Percentiles rank a stretch among this genome's conserved stretches.
These are phyloP conservation scores for Nothopassalora personata DNA, from an alignment of 2,329 filamentous ascomycete species.

Conservation along the genomic window DNA sequence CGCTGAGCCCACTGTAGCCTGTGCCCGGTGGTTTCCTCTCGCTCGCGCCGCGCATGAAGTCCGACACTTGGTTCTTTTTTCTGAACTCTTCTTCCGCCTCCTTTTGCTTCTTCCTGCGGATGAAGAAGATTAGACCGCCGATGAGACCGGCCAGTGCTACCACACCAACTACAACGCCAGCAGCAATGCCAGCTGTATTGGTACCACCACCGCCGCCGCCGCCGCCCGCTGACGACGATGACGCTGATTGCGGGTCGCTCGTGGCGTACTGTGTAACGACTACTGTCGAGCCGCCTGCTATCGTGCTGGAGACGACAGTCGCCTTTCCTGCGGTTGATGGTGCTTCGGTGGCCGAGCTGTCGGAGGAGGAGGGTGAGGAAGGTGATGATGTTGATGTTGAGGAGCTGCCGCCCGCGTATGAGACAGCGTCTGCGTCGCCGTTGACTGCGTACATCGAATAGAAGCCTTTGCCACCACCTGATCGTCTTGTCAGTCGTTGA, in stretches of 20 bases:
- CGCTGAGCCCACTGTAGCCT: slow-evolving; percentile 68
- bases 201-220: slow-evolving; percentile 34
- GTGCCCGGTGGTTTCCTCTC: slow-evolving; percentile 52
- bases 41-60: slow-evolving; percentile 56
- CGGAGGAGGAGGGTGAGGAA: slow-evolving; percentile 11
- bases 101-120: slow-evolving; percentile 70
- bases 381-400: slow-evolving; percentile 13
- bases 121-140: slow-evolving; percentile 66
- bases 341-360: slow-evolving; percentile 7
- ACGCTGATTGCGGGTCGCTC: slow-evolving; percentile 33
- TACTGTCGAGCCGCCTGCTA: slow-evolving; percentile 33
- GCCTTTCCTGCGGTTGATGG: slow-evolving; percentile 11
- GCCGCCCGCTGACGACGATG: slow-evolving; percentile 37
- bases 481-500: slow-evolving; percentile 6
- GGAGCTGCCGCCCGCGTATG: slow-evolving; percentile 27
- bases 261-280: slow-evolving; percentile 31
- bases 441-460: slow-evolving; percentile 52
- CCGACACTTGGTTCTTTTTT: slow-evolving; percentile 71
- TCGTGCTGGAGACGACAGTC: slow-evolving; percentile 28
- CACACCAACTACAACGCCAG: slow-evolving; percentile 80
- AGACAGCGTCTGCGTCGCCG: slow-evolving; percentile 34
- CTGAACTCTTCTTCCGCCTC: slow-evolving; percentile 81
- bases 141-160: slow-evolving; percentile 61
- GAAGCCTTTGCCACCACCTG: slow-evolving; percentile 54
- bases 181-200: slow-evolving; percentile 79